These are phyloP conservation scores for Allantophomopsis lycopodina DNA, from an alignment of 2,329 filamentous ascomycete species.

Conservation along the genomic window DNA sequence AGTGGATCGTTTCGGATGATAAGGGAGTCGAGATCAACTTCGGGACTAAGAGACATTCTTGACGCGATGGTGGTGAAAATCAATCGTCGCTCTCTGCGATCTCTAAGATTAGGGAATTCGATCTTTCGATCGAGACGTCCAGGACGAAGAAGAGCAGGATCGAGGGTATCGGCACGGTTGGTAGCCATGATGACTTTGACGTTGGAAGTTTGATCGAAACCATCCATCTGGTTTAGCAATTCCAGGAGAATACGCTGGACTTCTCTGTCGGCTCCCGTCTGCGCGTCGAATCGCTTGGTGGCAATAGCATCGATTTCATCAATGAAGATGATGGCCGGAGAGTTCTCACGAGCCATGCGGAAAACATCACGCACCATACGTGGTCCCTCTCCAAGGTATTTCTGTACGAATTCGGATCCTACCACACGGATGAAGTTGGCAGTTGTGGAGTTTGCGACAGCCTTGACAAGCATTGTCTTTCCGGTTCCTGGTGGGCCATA, in stretches of 20 bases:
- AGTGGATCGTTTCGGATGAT: conserved; percentile 95
- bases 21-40: conserved; percentile 90
- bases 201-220: conserved; percentile 96
- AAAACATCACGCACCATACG: conserved; percentile 99
- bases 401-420: conserved; percentile 96
- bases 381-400: conserved; percentile 93
- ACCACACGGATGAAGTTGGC: conserved; percentile 98
- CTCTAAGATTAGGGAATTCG: conserved; percentile 90
- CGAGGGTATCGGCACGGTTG: conserved; percentile 92
- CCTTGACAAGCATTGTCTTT: conserved; percentile 97
- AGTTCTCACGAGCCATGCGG: conserved; percentile 97
- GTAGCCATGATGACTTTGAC: conserved; percentile 99
- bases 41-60: conserved; percentile 94
- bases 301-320: conserved; percentile 98
- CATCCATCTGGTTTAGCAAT: conserved; percentile 98
- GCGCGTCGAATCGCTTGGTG: conserved; percentile 97
- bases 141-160: conserved; percentile 85
- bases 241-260: conserved; percentile 97
- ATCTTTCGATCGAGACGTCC: conserved; percentile 97
- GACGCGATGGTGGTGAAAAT: conserved; percentile 96
- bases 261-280: conserved; percentile 94
- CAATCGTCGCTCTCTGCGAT: conserved; percentile 84
- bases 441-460: conserved; percentile 94
- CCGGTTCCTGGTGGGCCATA: conserved; percentile 94
- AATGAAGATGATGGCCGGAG: conserved; percentile 97